phyloP scores from a whole-genome alignment of 345 rosid genomes.

The Salix viminalis region DNA sequence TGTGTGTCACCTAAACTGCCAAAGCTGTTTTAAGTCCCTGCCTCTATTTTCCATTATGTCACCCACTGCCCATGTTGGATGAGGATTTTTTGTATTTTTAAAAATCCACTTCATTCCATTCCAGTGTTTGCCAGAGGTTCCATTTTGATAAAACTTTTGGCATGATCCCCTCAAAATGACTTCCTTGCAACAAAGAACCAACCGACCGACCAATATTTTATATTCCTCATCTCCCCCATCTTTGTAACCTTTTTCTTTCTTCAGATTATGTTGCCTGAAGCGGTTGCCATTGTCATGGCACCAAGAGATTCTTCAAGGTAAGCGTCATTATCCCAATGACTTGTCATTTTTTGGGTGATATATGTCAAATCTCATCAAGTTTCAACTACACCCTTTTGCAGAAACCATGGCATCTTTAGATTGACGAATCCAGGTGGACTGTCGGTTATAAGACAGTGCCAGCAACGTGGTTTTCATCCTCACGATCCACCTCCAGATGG shows the following conservation, averaged over 20 bases:
- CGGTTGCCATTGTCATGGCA: conserved; percentile 99
- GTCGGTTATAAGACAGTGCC: conserved; percentile 84
- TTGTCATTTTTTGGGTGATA: background rate
- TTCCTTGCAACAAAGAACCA: background rate
- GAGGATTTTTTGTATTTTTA: background rate
- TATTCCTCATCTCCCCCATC: background rate
- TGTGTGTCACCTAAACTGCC: background rate
- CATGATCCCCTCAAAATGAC: background rate
- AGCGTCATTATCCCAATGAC: background rate
- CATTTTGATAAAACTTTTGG: background rate
- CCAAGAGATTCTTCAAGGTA: conserved; percentile 77
- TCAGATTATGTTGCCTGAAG: conserved; percentile 93
- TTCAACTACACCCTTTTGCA: conserved; percentile 5
- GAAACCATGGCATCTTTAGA: conserved; percentile 87
- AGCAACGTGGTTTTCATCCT: conserved; percentile 81
- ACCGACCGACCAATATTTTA: background rate
- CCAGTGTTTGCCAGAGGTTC: background rate
- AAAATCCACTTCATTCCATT: background rate
- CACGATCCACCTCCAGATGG: conserved; percentile 79
- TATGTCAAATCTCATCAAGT: background rate
- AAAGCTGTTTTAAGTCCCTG: background rate
- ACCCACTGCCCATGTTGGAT: background rate
- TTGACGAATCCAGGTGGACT: conserved; percentile 91
- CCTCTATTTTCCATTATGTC: background rate
- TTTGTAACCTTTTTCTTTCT: conserved; percentile 6